These are phyloP conservation scores for Ceratocystis colombiana DNA, from an alignment of 2,329 filamentous ascomycete genomes.

Conservation along the genomic window DNA sequence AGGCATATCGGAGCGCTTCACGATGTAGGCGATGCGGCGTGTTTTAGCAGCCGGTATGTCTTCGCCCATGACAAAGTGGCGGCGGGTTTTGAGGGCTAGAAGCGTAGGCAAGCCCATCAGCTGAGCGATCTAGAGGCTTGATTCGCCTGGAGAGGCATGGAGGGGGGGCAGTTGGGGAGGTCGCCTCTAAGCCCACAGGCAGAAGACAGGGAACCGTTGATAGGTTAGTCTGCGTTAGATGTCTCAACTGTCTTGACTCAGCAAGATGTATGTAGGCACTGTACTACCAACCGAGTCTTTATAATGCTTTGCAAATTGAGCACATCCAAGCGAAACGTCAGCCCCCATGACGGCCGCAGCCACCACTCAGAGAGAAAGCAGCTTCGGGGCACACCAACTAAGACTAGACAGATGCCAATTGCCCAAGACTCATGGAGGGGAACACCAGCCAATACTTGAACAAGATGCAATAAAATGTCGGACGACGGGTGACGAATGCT, in stretches of 20 bases:
- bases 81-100: neutral
- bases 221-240: neutral
- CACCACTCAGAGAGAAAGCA: neutral
- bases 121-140: neutral
- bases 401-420: neutral
- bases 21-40: constrained; percentile 2
- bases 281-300: constrained; percentile 3
- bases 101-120: neutral
- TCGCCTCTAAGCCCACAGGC: neutral
- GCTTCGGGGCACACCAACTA: neutral
- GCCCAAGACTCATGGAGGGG: neutral
- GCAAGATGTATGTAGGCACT: neutral
- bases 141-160: neutral
- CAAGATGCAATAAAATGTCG: neutral
- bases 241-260: neutral
- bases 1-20: neutral
- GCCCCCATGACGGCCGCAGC: neutral
- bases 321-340: constrained; percentile 2
- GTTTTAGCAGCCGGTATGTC: constrained; percentile 12
- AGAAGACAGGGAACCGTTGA: neutral
- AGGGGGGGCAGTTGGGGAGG: neutral
- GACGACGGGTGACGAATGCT: neutral
- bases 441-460: neutral
- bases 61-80: constrained; percentile 6
- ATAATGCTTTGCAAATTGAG: neutral